Evolutionary conservation across 139 green algal genomes (phyloP), one percentile per base, ranked within the genome.

Genomic region (Volvox reticuliferus): DNA sequence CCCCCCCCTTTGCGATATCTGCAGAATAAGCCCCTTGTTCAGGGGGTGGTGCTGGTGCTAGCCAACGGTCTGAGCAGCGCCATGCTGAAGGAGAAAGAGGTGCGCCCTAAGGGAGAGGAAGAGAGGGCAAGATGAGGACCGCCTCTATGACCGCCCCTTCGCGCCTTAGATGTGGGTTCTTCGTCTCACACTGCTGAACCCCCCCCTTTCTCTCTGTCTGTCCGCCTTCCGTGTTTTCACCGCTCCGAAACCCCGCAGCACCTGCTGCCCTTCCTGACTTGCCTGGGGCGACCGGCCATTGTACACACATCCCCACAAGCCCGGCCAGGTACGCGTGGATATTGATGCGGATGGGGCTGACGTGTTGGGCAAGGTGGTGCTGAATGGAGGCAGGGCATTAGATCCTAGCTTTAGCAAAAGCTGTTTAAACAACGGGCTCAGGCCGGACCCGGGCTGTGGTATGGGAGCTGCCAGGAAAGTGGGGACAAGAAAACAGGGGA

Each of bases 21-120:
- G 79, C 94, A 96, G 93, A 96, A 97, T 92, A 96, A 96, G 82
- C 92, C 94, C 0, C 93, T 98, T 73, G 84, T 98, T 32, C 61
- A 83, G 55, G 88, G 93, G 12, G 93, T 97, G 67, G 87, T 96
- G 71, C 78, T 98, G 88, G 79, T 98, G 82, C 87, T 93, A 13
- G 92, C 95, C 5, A 89, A 93, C 28, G 96, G 96, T 12, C 79
- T 98, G 17, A 93, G 79, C 24, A 33, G 36, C 3, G 69, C 92
- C 0, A 44, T 94, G 37, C 95, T 93, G n/a, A 18, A 92, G 33
- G 63, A 91, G 77, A 91, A 95, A 33, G 90, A 93, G 93, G 93
- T 93, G 78, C 13, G 89, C 0, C 36, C 30, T 14, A 55, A 14
- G 44, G 44, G 65, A 73, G 65, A 69, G 62, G 62, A 19, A 19